These are phyloP conservation scores for Helichrysum umbraculigerum DNA, from an alignment of 129 eudicot species.

Conservation along the genomic window DNA sequence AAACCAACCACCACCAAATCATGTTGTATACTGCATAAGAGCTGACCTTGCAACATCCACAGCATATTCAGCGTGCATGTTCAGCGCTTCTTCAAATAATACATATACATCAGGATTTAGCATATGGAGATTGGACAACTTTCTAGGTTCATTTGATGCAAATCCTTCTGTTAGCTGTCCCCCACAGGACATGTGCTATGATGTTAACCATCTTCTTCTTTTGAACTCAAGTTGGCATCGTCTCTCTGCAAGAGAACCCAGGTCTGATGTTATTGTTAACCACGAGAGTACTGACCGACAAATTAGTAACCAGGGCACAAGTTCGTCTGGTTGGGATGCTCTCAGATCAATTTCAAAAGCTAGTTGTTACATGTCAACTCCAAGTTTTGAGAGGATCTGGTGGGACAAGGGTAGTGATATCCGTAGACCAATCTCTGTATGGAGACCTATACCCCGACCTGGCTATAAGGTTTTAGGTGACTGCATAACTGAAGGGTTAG, in stretches of 20 bases:
- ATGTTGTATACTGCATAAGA: conserved; percentile 76
- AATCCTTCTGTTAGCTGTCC: conserved; percentile 57
- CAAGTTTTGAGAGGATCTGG: conserved; percentile 95
- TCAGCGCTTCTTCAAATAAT: conserved; percentile 47
- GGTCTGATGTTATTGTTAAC: conserved; percentile 33
- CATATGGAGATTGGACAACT: conserved; percentile 88
- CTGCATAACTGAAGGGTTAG: conserved; percentile 54
- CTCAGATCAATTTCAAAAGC: conserved; percentile 67
- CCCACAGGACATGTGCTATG: conserved; percentile 56
- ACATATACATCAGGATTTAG: conserved; percentile 73
- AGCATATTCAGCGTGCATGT: conserved; percentile 70
- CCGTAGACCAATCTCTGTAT: conserved; percentile 60
- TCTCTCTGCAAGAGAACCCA: conserved; percentile 46
- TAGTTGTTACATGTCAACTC: conserved; percentile 67
- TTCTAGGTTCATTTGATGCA: conserved; percentile 80
- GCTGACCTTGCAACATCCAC: conserved; percentile 94
- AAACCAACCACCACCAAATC: conserved; percentile 84
- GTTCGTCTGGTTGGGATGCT: conserved; percentile 79
- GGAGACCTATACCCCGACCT: conserved; percentile 5
- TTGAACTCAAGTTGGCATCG: conserved; percentile 58
- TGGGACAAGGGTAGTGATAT: conserved; percentile 94
- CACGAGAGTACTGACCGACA: conserved; percentile 38
- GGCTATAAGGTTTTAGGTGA: conserved; percentile 13
- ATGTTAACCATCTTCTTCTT: conserved; percentile 72
- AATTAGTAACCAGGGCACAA: conserved; percentile 43